Evolutionary conservation across 352 stramenopile genomes (phyloP), one percentile per base, ranked within the genome.

Genomic region (Pythium dissotocum): DNA sequence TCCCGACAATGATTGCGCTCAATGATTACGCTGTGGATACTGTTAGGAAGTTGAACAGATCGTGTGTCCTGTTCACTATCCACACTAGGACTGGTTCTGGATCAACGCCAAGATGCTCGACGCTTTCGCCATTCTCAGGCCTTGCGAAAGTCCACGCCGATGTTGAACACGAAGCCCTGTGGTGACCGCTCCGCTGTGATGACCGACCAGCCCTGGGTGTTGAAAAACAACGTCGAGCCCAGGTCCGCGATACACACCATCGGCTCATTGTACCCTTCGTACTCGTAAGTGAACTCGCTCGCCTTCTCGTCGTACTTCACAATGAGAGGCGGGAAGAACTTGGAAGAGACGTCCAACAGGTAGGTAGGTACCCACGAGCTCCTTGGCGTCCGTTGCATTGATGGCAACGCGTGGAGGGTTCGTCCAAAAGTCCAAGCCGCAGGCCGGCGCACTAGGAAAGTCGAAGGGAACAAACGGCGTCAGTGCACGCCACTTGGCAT

Each of bases 351-450:
- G 16, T 72, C 49, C 28, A 79, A 61, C n/a, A n/a, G n/a, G n/a
- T 14, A 58, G 35, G 58, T 89, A 91, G 38, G 61, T 67, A 0
- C 83, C 83, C 1, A 84, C 60, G 33, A 89, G 70, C 32, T 61
- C 65, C 1, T 73, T 53, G 0, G 13, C 61, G 16, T 75, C 71
- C 0, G 62, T 44, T 2, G 36, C 44, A 16, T 64, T 68, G 30
- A 89, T 61, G 28, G 32, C 18, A 1, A 78, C 52, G 18, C 65
- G 73, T 9, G 70, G 64, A 1, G 68, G 70, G 14, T 87, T 65
- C n/a, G 74, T 77, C 75, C 81, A 87, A 38, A 85, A 86, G 4
- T 54, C 51, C 0, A 80, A 28, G 0, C 81, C 78, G 51, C 77
- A 88, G 12, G 52, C 71, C 32, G 75, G 73, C 35, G 73, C 58